phyloP scores from a whole-genome alignment of 2,329 filamentous ascomycete species.

The Pezicula radicicola region DNA sequence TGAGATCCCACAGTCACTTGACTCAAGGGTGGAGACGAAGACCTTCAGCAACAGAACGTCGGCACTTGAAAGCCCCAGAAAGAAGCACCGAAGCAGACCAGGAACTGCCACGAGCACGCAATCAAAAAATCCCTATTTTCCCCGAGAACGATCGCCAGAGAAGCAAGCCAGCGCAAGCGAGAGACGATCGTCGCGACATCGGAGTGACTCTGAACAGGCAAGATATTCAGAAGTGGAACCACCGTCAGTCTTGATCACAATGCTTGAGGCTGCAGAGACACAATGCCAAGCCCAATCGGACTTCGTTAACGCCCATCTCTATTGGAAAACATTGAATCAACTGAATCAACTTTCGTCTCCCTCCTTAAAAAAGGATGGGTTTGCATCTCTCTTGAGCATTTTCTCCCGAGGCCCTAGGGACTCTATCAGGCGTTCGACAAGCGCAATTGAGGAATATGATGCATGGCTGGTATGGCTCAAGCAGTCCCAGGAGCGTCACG shows the following conservation, averaged over 20 bases:
- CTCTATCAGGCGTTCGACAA: slow-evolving; percentile 65
- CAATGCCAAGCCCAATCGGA: slow-evolving; percentile 78
- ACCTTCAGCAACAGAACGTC: slow-evolving; percentile 70
- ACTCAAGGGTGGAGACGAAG: slow-evolving; percentile 55
- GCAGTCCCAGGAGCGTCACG: slow-evolving; percentile 76
- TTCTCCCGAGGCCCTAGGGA: slow-evolving; percentile 70
- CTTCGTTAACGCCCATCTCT: slow-evolving; percentile 79
- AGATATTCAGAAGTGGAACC: slow-evolving; percentile 40
- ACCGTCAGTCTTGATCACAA: slow-evolving; percentile 58
- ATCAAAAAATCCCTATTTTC: slow-evolving; percentile 57
- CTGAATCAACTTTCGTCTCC: slow-evolving; percentile 60
- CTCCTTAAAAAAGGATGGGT: slow-evolving; percentile 63
- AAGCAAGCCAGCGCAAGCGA: slow-evolving; percentile 11
- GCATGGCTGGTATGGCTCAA: slow-evolving; percentile 82
- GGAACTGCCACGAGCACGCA: slow-evolving; percentile 44
- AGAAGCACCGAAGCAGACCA: slow-evolving; percentile 57
- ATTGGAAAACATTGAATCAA: slow-evolving; percentile 79
- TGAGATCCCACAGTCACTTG: slow-evolving; percentile 68
- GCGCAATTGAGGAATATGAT: slow-evolving; percentile 74
- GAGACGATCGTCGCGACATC: slow-evolving; percentile 11
- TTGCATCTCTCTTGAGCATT: slow-evolving; percentile 69
- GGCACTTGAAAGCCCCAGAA: slow-evolving; percentile 43
- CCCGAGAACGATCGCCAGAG: slow-evolving; percentile 15
- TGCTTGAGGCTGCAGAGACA: slow-evolving; percentile 73
- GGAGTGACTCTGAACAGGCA: slow-evolving; percentile 20